Evolutionary conservation across 2,329 filamentous ascomycete genomes (phyloP).

Genomic region (Anthostomella pinea): DNA sequence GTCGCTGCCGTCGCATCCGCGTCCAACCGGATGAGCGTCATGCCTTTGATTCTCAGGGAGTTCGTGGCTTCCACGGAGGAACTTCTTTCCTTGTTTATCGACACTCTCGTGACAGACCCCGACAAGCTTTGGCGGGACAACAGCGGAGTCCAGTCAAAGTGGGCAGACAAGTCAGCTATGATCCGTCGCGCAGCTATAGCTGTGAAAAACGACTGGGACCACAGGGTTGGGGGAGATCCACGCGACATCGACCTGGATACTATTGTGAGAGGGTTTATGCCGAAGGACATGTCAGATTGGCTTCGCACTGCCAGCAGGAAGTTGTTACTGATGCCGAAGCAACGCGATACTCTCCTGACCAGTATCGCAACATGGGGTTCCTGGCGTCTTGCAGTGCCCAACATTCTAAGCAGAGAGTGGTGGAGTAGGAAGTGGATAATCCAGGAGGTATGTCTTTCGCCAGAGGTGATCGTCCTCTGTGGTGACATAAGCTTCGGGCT

Average conservation of each 20-base stretch:
- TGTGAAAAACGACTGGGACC: not conserved
- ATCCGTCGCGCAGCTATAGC: not conserved
- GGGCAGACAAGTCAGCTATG: not conserved
- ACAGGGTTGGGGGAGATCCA: too few species aligned
- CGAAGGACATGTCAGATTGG: too few species aligned
- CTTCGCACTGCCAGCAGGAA: not conserved
- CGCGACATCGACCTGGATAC: too few species aligned
- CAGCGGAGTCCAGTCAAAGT: not conserved
- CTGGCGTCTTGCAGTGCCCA: not conserved
- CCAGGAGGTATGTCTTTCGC: conserved; percentile 2
- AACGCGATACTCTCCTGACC: not conserved
- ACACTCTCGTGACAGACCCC: not conserved
- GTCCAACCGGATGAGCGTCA: not conserved
- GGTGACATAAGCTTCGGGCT: not conserved
- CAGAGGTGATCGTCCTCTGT: conserved; percentile 1
- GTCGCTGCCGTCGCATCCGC: too few species aligned
- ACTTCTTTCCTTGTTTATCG: not conserved
- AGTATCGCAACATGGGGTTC: not conserved
- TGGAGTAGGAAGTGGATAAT: conserved; percentile 6
- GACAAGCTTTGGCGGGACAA: conserved; percentile 1
- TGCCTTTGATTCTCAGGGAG: not conserved
- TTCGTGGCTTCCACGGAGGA: not conserved
- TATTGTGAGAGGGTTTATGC: too few species aligned
- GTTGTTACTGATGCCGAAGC: not conserved
- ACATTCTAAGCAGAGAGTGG: conserved; percentile 1